These are phyloP conservation scores for Puccinia coronata DNA, from an alignment of 1,284 basidiomycete species.

Conservation along the genomic window DNA sequence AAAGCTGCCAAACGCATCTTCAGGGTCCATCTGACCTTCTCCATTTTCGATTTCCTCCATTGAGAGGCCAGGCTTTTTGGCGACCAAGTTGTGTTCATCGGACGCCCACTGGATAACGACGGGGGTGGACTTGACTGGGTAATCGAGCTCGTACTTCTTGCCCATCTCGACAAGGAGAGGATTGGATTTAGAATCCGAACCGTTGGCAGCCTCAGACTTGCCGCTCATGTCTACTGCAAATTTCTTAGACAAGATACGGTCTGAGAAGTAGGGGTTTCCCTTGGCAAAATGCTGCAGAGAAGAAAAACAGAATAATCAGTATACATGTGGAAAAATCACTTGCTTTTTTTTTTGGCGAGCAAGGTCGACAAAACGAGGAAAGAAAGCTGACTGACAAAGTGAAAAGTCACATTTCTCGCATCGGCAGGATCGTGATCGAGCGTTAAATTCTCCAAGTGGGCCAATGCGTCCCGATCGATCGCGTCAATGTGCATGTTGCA, in stretches of 20 bases:
- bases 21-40: not conserved
- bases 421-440: constrained; percentile 25
- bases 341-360: too few species aligned
- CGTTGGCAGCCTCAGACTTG: constrained; percentile 10
- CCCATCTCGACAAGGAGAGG: not conserved
- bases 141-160: constrained; percentile 34
- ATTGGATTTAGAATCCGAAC: not conserved
- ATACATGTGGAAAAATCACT: too few species aligned
- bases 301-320: not conserved
- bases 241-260: constrained; percentile 19
- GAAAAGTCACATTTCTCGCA: constrained; percentile 28
- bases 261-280: constrained; percentile 41
- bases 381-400: constrained; percentile 23
- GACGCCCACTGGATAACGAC: constrained; percentile 38
- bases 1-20: constrained; percentile 20
- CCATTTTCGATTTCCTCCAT: not conserved
- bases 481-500: constrained; percentile 6
- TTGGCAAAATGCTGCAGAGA: constrained; percentile 25
- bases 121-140: not conserved
- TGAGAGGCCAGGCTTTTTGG: constrained; percentile 24
- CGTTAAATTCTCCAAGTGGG: constrained; percentile 19
- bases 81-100: constrained; percentile 38
- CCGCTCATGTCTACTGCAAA: not conserved
- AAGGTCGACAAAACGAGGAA: not conserved
- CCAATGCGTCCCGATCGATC: constrained; percentile 36